Evolutionary conservation across 169 alveolate genomes (phyloP).

Genomic region (Toxoplasma gondii): DNA sequence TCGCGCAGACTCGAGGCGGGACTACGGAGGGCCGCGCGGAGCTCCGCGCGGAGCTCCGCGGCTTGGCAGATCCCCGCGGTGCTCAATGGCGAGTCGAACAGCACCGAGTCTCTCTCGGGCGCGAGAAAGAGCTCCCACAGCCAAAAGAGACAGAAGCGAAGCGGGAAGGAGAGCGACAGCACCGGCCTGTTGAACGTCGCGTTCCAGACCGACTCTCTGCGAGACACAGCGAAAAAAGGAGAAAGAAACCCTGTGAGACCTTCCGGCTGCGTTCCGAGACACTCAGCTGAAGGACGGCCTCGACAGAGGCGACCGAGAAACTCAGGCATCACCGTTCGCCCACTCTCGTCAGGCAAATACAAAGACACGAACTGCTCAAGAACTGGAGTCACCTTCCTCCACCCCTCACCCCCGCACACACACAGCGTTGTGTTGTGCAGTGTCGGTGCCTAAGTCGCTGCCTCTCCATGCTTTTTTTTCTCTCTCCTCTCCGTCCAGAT

Average conservation of each 20-base stretch:
- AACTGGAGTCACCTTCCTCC: too few relatives aligned
- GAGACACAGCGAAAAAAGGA: not conserved
- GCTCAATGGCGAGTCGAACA: constrained; percentile 54
- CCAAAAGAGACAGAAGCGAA: constrained; percentile 55
- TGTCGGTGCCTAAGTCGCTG: too few relatives aligned
- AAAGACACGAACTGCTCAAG: too few relatives aligned
- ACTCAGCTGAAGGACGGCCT: too few relatives aligned
- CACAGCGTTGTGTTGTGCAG: too few relatives aligned
- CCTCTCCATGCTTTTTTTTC: too few relatives aligned
- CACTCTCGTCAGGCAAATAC: too few relatives aligned
- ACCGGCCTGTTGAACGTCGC: constrained; percentile 53
- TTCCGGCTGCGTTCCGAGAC: too few relatives aligned
- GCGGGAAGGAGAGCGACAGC: constrained; percentile 40
- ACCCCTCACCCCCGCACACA: too few relatives aligned
- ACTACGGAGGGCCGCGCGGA: not conserved
- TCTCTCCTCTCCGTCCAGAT: too few relatives aligned
- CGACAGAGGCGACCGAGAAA: too few relatives aligned
- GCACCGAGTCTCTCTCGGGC: constrained; percentile 48
- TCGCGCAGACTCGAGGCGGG: not conserved
- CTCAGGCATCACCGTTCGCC: too few relatives aligned
- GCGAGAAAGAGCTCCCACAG: constrained; percentile 55
- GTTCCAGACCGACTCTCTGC: constrained; percentile 61
- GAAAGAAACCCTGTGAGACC: not conserved
- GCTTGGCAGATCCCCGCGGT: constrained; percentile 59
- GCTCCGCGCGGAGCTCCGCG: constrained; percentile 29